Evolutionary conservation across 768 basidiomycete genomes (phyloP).

Genomic region (Lactarius trivialis): DNA sequence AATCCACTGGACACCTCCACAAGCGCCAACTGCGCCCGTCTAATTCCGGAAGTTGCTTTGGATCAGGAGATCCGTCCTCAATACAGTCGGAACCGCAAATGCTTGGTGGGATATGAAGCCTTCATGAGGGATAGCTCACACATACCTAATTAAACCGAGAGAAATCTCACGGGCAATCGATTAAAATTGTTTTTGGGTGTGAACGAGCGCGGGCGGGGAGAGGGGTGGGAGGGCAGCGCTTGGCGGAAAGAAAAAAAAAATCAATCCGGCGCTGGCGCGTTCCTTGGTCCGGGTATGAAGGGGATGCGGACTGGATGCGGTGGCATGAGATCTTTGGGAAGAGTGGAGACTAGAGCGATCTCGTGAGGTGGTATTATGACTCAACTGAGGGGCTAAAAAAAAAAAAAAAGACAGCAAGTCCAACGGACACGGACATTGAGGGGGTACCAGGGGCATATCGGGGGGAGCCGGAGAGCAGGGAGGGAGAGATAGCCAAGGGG

Average conservation of each 20-base stretch:
- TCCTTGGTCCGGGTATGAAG: not conserved
- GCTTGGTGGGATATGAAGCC: not conserved
- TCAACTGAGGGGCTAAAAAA: not conserved
- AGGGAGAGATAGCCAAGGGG: not conserved
- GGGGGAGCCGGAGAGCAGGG: not conserved
- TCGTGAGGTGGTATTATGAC: conserved; percentile 6
- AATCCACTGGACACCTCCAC: not conserved
- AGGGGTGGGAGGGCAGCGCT: not conserved
- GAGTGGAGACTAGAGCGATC: not conserved
- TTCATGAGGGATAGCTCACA: not conserved
- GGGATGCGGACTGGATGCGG: too few species aligned
- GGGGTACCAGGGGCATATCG: not conserved
- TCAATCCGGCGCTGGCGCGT: conserved; percentile 4
- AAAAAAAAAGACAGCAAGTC: too few species aligned
- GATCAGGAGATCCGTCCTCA: not conserved
- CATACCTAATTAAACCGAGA: not conserved
- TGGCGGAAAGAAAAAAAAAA: not conserved
- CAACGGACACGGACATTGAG: not conserved
- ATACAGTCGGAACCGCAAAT: not conserved
- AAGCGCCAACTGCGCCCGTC: conserved; percentile 12
- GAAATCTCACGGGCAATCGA: not conserved
- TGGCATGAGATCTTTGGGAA: not conserved
- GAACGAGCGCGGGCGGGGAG: not conserved
- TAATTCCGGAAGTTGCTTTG: conserved; percentile 1
- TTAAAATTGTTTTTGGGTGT: not conserved